Conservation (phyloP, 805 yeast species). For the Ogataea methanolica region DNA sequence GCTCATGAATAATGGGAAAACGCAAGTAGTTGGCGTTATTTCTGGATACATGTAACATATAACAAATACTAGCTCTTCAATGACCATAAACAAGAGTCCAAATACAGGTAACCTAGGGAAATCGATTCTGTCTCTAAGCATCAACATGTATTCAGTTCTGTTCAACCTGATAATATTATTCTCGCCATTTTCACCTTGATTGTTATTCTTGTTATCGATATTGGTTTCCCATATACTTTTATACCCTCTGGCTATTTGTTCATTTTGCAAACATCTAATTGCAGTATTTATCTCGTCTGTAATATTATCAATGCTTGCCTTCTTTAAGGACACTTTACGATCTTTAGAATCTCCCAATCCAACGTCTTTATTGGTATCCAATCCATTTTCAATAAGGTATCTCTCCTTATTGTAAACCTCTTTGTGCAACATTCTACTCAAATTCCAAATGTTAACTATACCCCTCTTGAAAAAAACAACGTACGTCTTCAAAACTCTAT, state of each 20-base stretch:
- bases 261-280: slow-evolving; percentile 20
- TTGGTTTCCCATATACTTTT: slow-evolving; percentile 6
- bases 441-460: slow-evolving; percentile 49
- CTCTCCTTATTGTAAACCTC: slow-evolving; percentile 24
- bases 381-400: slow-evolving; percentile 25
- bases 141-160: slow-evolving; percentile 45
- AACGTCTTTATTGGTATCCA: slow-evolving; percentile 17
- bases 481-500: slow-evolving; percentile 18
- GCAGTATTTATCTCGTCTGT: slow-evolving; percentile 23
- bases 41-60: slow-evolving; percentile 50
- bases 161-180: slow-evolving; percentile 16
- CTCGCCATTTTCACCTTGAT: neutral
- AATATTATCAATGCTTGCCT: slow-evolving; percentile 11
- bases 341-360: slow-evolving; percentile 24
- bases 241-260: slow-evolving; percentile 8
- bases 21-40: slow-evolving; percentile 59
- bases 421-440: slow-evolving; percentile 28
- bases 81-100: slow-evolving; percentile 46
- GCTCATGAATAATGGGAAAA: slow-evolving; percentile 43
- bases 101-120: slow-evolving; percentile 53
- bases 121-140: slow-evolving; percentile 48
- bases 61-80: slow-evolving; percentile 54
- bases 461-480: slow-evolving; percentile 56
- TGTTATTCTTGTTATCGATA: neutral
- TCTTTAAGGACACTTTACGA: slow-evolving; percentile 12